A percentile compares a stretch with the other conserved stretches of the same genome.
These are phyloP conservation scores for Chenopodium berlandieri DNA, from an alignment of 148 eudicot genomes.

Conservation along the genomic window DNA sequence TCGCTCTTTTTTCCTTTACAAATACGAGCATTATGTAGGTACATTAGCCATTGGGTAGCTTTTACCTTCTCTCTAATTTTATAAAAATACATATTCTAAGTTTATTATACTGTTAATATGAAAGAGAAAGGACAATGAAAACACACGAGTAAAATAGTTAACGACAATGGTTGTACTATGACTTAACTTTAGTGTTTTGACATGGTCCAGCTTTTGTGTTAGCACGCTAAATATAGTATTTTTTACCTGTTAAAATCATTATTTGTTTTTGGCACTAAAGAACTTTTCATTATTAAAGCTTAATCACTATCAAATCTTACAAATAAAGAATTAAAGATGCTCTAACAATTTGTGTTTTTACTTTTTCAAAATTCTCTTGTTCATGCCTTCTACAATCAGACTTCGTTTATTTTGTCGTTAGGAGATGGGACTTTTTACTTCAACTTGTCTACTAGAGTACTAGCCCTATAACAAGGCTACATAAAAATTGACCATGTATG, in stretches of 20 bases:
- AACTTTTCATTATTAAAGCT: background rate
- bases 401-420: background rate
- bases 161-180: background rate
- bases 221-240: slow-evolving; percentile 25
- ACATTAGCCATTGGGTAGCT: too few species aligned
- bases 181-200: background rate
- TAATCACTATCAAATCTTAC: background rate
- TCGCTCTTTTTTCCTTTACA: too few species aligned
- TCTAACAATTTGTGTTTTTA: background rate
- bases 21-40: too few species aligned
- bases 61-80: too few species aligned
- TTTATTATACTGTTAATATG: too few species aligned
- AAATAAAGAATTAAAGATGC: background rate
- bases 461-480: background rate
- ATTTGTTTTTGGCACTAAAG: background rate
- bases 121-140: too few species aligned
- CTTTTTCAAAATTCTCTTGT: background rate
- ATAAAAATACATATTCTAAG: too few species aligned
- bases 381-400: background rate
- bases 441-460: background rate
- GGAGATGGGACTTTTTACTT: background rate
- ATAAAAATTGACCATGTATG: background rate
- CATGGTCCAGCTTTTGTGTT: background rate
- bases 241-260: slow-evolving; percentile 10
- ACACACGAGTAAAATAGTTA: background rate